A percentile compares a stretch with the other conserved stretches of the same genome.
Conservation (phyloP, 305 asterid genomes). For the Solanum hybrid region DNA sequence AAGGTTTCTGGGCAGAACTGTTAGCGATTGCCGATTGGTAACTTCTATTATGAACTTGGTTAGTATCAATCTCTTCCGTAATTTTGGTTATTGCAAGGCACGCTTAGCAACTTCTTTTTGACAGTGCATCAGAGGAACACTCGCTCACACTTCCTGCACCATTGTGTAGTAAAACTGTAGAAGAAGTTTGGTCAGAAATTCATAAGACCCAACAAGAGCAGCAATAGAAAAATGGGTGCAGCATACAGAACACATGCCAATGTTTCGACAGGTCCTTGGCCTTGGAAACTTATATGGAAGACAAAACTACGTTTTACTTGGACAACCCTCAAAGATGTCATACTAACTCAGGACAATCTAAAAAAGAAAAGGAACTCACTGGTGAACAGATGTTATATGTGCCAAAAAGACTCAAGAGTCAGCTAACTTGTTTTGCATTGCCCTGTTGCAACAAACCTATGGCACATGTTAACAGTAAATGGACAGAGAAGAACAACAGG, state of each 20-base stretch:
- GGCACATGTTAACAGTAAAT: background rate
- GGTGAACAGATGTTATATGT: background rate
- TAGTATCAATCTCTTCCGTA: slow-evolving; percentile 9
- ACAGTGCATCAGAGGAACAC: too few species aligned
- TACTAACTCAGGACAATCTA: background rate
- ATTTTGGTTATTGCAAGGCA: background rate
- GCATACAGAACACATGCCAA: slow-evolving; percentile 14
- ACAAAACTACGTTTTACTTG: background rate
- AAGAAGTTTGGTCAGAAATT: slow-evolving; percentile 71
- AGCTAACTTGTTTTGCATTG: background rate
- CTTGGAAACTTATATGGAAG: background rate
- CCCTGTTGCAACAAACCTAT: background rate
- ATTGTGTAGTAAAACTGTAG: slow-evolving; percentile 62
- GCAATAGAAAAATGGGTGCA: slow-evolving; percentile 11
- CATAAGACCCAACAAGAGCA: slow-evolving; percentile 25
- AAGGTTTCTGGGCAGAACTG: slow-evolving; percentile 77
- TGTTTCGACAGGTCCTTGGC: background rate
- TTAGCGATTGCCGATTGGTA: slow-evolving; percentile 61
- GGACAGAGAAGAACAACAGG: too few species aligned
- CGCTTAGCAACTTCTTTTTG: too few species aligned
- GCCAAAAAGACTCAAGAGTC: background rate
- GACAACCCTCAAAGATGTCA: background rate
- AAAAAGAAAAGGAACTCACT: background rate
- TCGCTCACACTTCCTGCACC: slow-evolving; percentile 58
- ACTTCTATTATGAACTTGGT: slow-evolving; percentile 96